Base-by-base conservation (phyloP, 1,284 basidiomycete genomes). In the Sporisorium graminicola region DNA sequence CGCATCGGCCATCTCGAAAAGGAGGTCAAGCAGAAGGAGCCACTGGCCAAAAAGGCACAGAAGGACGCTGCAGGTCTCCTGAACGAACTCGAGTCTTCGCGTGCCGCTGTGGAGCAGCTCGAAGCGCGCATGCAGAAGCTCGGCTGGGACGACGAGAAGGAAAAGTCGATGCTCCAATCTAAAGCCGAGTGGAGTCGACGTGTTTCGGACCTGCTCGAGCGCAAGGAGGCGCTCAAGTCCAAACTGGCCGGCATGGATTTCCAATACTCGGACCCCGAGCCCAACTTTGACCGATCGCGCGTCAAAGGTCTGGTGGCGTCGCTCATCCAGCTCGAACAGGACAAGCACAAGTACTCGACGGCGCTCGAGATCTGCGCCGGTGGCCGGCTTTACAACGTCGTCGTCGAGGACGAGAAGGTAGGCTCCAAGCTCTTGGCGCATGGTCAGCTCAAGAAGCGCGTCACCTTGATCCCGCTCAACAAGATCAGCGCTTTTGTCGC, bases 361-460 rank as follows among this genome's bases (percentile, higher is more conserved):
- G 97, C 96, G 1, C 90, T 99, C 26, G 97, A 99, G 86, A 92
- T 98, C 71, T 92, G 93, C 31, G 95, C 95, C 0, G 95, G 95
- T 2, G 92, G 90, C 1, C 92, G 92, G 74, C 88, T 99, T n/a
- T 98, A 94, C 88, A 95, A 98, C 73, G 87, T 87, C 46, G 82
- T 85, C 6, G 94, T 98, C 22, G 91, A 96, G 79, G 92, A 97
- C 85, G 94, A 98, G 86, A 89, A 90, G 66, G 90, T 95, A 58
- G 95, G 94, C 46, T 93, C 93, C 74, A 91, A 93, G 44, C 89
- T 99, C 27, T 88, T 99, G 52, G 89, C 92, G 78, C 90, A 93
- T 55, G 94, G 94, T 33, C 89, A 89, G 63, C 90, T 99, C 77
- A 92, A 91, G 87, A 95, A 93, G 86, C 91, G 94, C 22, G 93